Evolutionary conservation across 1,139 yeast species (phyloP), one percentile per base, ranked within the genome.

Genomic region (Yamadazyma epiphylla): DNA sequence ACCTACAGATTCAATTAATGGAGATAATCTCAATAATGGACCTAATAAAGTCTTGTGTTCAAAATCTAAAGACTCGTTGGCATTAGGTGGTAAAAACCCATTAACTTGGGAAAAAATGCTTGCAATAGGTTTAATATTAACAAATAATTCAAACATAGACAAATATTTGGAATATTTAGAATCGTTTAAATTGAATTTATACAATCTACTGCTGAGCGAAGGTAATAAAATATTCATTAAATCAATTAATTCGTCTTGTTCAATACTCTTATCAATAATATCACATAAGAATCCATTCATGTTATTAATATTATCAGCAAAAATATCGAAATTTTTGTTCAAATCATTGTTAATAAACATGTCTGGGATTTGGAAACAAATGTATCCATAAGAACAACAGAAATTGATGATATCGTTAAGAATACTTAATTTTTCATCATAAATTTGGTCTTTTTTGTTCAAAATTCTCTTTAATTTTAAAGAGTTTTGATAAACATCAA

Each of bases 11-110:
- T 53, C 58, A 9, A 75, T 67, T 29, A 88, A 58, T 0, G 96
- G 95, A 0, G 96, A 85, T 13, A 87, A 58, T 34, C 80, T 66
- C 36, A 87, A 70, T 24, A 87, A 64, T 3, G 95, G 85, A 2
- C 97, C 97, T 34, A 89, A 58, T 9, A 86, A 53, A 0, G 95
- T 77, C 21, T 65, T 63, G 17, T 60, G 60, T 46, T 84, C 94
- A 41, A 72, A 72, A 27, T 71, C 70, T 22, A 66, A 51, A 9
- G 70, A 59, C 1, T 83, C 66, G 15, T 61, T 50, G 13, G 35
- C 28, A 30, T 53, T 61, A 24, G 64, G 62, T 26, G 77, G 77
- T 32, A 58, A 59, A 39, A 80, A 84, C 0, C 73, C 71, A 30
- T 74, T 72, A 17, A 81, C 57, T 37, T 73, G 62, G 1, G 86